Evolutionary conservation across 2,329 filamentous ascomycete genomes (phyloP).

Genomic region (Aspergillus fumigatiaffinis): DNA sequence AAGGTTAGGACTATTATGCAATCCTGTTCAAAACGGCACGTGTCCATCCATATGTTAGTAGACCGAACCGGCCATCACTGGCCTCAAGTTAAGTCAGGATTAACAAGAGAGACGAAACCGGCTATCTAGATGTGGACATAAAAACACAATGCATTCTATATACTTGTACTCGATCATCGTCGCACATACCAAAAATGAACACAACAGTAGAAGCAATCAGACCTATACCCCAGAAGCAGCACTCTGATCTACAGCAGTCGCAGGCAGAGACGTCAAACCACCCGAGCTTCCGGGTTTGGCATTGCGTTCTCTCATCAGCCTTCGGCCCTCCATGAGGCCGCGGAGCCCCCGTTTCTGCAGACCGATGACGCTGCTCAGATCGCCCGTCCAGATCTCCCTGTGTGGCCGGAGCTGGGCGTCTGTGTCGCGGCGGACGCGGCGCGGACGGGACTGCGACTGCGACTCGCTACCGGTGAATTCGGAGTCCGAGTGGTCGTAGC

Average conservation of each 20-base stretch:
- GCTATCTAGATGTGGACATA: neutral
- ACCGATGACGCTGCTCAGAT: constrained; percentile 82
- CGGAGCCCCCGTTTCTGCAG: constrained; percentile 89
- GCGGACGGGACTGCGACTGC: constrained; percentile 37
- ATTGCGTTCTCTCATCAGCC: constrained; percentile 75
- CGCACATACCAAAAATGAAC: neutral
- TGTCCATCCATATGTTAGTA: neutral
- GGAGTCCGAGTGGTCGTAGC: constrained; percentile 36
- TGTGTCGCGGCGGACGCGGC: constrained; percentile 35
- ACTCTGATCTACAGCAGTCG: neutral
- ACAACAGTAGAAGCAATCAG: neutral
- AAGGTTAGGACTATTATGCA: neutral
- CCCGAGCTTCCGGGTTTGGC: constrained; percentile 28
- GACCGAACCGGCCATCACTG: neutral
- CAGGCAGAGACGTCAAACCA: constrained; percentile 1
- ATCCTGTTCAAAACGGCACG: neutral
- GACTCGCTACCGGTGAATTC: constrained; percentile 26
- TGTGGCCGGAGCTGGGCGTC: constrained; percentile 31
- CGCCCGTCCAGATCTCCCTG: constrained; percentile 69
- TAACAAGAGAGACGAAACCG: neutral
- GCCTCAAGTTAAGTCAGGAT: too few species aligned
- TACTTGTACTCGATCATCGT: neutral
- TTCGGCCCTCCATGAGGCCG: constrained; percentile 88
- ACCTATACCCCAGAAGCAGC: neutral
- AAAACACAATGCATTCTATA: neutral